A percentile compares a stretch with the other conserved stretches of the same genome.
These are phyloP conservation scores for Ramalina intermedia DNA, from an alignment of 495 filamentous ascomycete species.

Conservation along the genomic window DNA sequence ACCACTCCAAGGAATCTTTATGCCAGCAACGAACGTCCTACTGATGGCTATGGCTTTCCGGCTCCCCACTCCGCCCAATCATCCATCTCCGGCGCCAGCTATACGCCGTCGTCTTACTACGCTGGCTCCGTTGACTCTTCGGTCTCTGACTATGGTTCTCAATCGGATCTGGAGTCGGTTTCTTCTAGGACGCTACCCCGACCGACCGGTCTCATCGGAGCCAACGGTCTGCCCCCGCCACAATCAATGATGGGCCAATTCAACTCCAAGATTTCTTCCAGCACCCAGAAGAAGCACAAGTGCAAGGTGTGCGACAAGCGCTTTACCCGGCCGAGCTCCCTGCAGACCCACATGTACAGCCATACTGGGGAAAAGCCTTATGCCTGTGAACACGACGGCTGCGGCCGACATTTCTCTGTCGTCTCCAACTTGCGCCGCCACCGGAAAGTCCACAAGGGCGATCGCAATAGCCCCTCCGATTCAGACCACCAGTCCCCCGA, in stretches of 20 bases:
- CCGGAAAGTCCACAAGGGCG: conserved; percentile 90
- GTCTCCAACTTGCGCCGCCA: conserved; percentile 92
- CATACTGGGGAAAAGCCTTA: conserved; percentile 98
- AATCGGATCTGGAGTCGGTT: conserved; percentile 67
- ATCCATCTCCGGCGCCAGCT: conserved; percentile 74
- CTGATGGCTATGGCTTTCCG: conserved; percentile 91
- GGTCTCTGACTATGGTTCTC: conserved; percentile 87
- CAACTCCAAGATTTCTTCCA: conserved; percentile 90
- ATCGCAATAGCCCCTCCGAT: conserved; percentile 19
- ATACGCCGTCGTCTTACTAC: conserved; percentile 51
- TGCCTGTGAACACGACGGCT: conserved; percentile 85
- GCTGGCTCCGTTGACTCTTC: conserved; percentile 69
- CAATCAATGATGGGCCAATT: conserved; percentile 99
- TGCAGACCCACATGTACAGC: conserved; percentile 98
- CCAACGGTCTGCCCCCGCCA: conserved; percentile 55
- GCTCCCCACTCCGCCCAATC: conserved; percentile 83
- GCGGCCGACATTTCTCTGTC: conserved; percentile 92
- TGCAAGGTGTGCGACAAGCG: conserved; percentile 99
- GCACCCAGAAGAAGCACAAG: conserved; percentile 98
- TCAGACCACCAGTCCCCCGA: conserved; percentile 16
- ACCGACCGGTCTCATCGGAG: conserved; percentile 54
- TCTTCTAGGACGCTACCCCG: conserved; percentile 70
- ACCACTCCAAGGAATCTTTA: conserved; percentile 84
- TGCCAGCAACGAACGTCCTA: conserved; percentile 52
- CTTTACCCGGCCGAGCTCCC: conserved; percentile 87